These are phyloP conservation scores for Nelumbo lutea DNA, from an alignment of 164 flowering plant species.

Conservation along the genomic window DNA sequence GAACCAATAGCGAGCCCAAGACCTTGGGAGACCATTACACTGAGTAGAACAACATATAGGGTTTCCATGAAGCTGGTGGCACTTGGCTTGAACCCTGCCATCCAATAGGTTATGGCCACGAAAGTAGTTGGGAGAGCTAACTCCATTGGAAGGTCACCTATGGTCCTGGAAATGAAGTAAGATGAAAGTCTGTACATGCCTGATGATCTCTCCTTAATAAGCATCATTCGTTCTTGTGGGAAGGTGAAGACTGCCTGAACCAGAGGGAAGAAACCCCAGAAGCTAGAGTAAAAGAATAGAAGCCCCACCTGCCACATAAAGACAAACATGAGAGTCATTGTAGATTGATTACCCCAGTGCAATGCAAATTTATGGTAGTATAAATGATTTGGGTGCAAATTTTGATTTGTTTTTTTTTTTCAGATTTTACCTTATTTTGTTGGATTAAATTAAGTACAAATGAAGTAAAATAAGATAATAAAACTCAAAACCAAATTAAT, in stretches of 20 bases:
- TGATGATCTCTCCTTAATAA: conserved; percentile 59
- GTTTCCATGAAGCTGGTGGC: conserved; percentile 31
- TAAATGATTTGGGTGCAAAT: no score
- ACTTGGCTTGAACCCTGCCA: conserved; percentile 57
- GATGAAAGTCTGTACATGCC: conserved; percentile 77
- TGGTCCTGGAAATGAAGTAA: conserved; percentile 50
- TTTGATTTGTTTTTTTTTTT: no score
- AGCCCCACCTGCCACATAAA: conserved; percentile 47
- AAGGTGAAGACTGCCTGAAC: conserved; percentile 69
- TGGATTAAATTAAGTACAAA: no score
- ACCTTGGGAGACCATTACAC: conserved; percentile 57
- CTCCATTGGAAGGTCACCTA: conserved; percentile 72
- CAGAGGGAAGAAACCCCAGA: conserved; percentile 74
- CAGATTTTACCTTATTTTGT: no score
- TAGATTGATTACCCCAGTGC: no score
- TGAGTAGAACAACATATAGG: conserved; percentile 35
- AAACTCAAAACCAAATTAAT: neutral
- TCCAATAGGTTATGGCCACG: conserved; percentile 55
- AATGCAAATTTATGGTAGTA: neutral
- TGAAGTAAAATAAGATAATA: no score
- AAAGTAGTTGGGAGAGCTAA: conserved; percentile 68
- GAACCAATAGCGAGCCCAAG: conserved; percentile 82
- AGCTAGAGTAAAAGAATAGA: conserved; percentile 51
- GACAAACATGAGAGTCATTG: neutral
- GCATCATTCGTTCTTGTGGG: conserved; percentile 64